These are phyloP conservation scores for Apiospora sp. DNA, from an alignment of 2,329 filamentous ascomycete genomes.

Conservation along the genomic window DNA sequence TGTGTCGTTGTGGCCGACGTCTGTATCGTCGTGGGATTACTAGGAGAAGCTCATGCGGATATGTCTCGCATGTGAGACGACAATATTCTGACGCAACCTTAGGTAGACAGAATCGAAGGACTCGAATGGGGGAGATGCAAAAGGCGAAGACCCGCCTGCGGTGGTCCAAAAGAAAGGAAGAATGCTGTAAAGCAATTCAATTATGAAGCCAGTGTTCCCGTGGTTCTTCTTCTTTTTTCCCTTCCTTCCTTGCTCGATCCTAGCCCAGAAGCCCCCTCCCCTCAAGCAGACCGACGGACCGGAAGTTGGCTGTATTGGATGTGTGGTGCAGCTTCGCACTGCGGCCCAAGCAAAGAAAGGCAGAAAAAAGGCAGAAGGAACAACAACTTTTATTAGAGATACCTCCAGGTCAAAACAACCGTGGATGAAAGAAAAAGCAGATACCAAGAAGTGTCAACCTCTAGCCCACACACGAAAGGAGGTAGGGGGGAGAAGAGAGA, in stretches of 20 bases:
- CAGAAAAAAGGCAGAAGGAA: slow-evolving; percentile 22
- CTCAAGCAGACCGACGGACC: slow-evolving; percentile 19
- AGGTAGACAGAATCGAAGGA: slow-evolving; percentile 25
- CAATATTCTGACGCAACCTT: slow-evolving; percentile 34
- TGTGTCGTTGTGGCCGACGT: slow-evolving; percentile 35
- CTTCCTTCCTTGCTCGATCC: slow-evolving; percentile 8
- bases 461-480: slow-evolving; percentile 22
- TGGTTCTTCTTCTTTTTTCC: background rate
- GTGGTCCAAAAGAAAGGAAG: slow-evolving; percentile 24
- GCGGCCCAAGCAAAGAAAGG: slow-evolving; percentile 20
- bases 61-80: slow-evolving; percentile 27
- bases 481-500: slow-evolving; percentile 25
- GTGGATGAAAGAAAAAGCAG: slow-evolving; percentile 22
- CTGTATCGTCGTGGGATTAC: slow-evolving; percentile 40
- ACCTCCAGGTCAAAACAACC: slow-evolving; percentile 18
- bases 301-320: slow-evolving; percentile 2
- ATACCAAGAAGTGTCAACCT: slow-evolving; percentile 24
- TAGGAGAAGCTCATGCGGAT: slow-evolving; percentile 36
- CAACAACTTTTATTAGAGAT: slow-evolving; percentile 23
- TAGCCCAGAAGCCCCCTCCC: slow-evolving; percentile 18
- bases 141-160: slow-evolving; percentile 26
- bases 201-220: slow-evolving; percentile 24
- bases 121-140: slow-evolving; percentile 17
- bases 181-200: slow-evolving; percentile 28
- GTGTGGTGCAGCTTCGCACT: slow-evolving; percentile 20